phyloP scores from a whole-genome alignment of 352 stramenopile species.

The Phytophthora melonis region DNA sequence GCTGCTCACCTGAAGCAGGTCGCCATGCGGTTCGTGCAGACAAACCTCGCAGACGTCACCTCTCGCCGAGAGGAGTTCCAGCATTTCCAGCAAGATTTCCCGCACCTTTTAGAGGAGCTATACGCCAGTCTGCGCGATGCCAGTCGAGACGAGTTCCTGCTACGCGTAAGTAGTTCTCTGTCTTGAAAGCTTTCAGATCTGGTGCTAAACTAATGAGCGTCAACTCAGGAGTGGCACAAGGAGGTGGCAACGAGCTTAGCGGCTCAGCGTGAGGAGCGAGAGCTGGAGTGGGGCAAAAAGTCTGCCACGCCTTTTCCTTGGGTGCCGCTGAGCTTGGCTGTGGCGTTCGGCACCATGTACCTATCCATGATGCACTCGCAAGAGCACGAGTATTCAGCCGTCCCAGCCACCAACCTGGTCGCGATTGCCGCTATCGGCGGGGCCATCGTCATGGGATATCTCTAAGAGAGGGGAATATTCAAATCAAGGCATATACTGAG shows the following conservation, averaged over 20 bases:
- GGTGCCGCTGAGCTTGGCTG: conserved; percentile 54
- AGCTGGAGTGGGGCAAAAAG: conserved; percentile 40
- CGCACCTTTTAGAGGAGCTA: conserved; percentile 57
- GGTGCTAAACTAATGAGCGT: neutral
- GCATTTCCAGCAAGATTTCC: conserved; percentile 43
- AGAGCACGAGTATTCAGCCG: conserved; percentile 55
- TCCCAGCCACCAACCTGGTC: conserved; percentile 64
- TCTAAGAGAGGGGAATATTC: conserved; percentile 17
- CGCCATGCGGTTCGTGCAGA: conserved; percentile 46
- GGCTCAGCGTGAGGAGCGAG: conserved; percentile 39
- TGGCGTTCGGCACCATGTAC: conserved; percentile 67
- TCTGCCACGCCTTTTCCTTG: conserved; percentile 53
- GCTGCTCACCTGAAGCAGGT: conserved; percentile 66
- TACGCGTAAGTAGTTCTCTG: conserved; percentile 38
- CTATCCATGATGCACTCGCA: conserved; percentile 59
- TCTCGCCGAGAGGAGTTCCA: conserved; percentile 38
- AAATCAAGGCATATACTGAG: neutral
- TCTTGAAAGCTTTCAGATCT: neutral
- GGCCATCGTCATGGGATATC: conserved; percentile 51
- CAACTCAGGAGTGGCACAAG: conserved; percentile 53
- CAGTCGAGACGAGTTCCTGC: conserved; percentile 37
- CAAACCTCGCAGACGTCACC: conserved; percentile 41
- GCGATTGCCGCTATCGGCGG: conserved; percentile 49
- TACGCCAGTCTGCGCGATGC: conserved; percentile 44
- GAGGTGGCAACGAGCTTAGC: conserved; percentile 34